Evolutionary conservation across 2,329 filamentous ascomycete species (phyloP).

Genomic region (Polytolypa hystricis): DNA sequence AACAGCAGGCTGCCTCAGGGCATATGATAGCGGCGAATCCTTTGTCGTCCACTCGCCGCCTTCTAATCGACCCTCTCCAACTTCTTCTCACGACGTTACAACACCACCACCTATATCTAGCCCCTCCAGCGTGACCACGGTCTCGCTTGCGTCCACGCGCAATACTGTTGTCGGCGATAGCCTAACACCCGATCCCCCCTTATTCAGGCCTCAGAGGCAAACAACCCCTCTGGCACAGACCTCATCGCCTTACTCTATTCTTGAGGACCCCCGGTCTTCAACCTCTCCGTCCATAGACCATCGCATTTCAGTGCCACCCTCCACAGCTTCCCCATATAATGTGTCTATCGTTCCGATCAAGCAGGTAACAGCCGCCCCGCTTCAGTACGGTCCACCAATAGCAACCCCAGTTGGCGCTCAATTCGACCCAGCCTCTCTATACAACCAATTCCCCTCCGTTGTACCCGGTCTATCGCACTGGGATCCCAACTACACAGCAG

Average conservation of each 20-base stretch:
- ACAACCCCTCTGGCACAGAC: slow-evolving; percentile 3
- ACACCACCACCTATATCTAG: slow-evolving; percentile 31
- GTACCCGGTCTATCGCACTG: slow-evolving; percentile 31
- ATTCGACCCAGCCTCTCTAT: slow-evolving; percentile 28
- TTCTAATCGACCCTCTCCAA: slow-evolving; percentile 32
- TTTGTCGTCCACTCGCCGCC: slow-evolving; percentile 38
- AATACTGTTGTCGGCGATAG: slow-evolving; percentile 19
- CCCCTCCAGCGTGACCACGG: slow-evolving; percentile 28
- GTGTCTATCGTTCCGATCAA: not conserved
- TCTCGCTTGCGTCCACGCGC: slow-evolving; percentile 25
- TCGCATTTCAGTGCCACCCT: not conserved
- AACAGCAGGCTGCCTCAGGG: slow-evolving; percentile 73
- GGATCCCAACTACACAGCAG: slow-evolving; percentile 30
- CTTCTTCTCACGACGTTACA: slow-evolving; percentile 27
- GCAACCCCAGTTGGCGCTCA: slow-evolving; percentile 17
- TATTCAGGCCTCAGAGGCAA: slow-evolving; percentile 20
- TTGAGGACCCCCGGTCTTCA: not conserved
- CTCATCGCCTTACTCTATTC: not conserved
- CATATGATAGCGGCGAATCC: slow-evolving; percentile 57
- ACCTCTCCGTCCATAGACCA: not conserved
- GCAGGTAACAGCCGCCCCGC: not conserved
- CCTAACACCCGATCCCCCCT: slow-evolving; percentile 14
- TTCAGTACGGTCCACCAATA: not conserved
- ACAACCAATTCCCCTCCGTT: slow-evolving; percentile 30
- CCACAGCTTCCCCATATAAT: not conserved